Evolutionary conservation across 352 stramenopile species (phyloP), one percentile per base, ranked within the genome.

Genomic region (Globisporangium paddicum): DNA sequence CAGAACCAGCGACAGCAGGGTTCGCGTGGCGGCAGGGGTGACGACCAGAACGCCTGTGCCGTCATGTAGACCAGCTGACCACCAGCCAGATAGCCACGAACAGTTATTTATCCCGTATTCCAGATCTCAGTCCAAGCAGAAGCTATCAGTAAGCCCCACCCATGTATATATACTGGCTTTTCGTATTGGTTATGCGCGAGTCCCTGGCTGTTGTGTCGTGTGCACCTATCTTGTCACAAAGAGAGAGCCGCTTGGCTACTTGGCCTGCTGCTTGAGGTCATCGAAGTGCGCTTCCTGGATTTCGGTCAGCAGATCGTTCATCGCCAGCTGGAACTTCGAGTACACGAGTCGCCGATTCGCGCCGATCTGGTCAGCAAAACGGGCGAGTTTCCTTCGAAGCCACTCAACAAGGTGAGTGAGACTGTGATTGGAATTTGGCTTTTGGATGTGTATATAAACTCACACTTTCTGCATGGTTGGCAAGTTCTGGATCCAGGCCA

Each of bases 381-480:
- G 73, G 42, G 73, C 74, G n/a, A 94, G 64, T 77, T 94, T 94
- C 54, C 82, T 94, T 63, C 0, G 26, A 55, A 58, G 53, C 2
- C 59, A 40, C 30, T 5, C 16, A 8, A 42, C 37, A 1, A 38
- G 10, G 46, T 38, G 14, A 35, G 46, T 14, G 3, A 42, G n/a
- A n/a, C n/a, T n/a, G n/a, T n/a, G n/a, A n/a, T n/a, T n/a, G n/a
- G n/a, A n/a, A n/a, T n/a, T n/a, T n/a, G n/a, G n/a, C n/a, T n/a
- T n/a, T n/a, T n/a, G n/a, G n/a, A n/a, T n/a, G n/a, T n/a, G n/a
- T n/a, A n/a, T n/a, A n/a, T n/a, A n/a, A n/a, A 68, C 77, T 47
- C 73, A 93, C 85, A 76, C 71, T 69, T 90, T 89, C 65, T 95
- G 81, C 79, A 93, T 92, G 41, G 79, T 73, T 18, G 81, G 85